Percentiles rank a stretch among this genome's conserved stretches.
These are phyloP conservation scores for Zea luxurians DNA, from an alignment of 176 grass and related monocot species.

Conservation along the genomic window DNA sequence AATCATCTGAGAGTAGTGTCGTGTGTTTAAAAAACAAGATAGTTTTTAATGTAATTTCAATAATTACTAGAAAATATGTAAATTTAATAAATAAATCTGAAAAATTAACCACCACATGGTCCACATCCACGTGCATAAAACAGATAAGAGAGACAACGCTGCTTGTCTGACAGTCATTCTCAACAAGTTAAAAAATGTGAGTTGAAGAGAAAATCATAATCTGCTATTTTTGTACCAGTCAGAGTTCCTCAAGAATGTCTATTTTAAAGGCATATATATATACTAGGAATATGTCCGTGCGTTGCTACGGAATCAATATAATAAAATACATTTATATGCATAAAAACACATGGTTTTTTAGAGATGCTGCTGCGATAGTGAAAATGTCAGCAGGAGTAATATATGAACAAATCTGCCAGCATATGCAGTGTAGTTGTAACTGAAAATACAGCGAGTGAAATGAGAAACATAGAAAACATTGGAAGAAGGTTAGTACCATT, in stretches of 20 bases:
- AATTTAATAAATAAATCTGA: not conserved
- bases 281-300: no score
- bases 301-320: no score
- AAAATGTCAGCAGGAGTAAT: no score
- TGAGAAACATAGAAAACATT: no score
- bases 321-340: no score
- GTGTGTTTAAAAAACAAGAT: slow-evolving; percentile 10
- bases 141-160: not conserved
- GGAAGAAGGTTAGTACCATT: no score
- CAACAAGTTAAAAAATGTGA: not conserved
- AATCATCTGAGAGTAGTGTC: slow-evolving; percentile 16
- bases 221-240: not conserved
- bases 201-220: not conserved
- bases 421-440: no score
- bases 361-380: no score
- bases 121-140: not conserved
- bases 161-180: not conserved
- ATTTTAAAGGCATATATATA: not conserved
- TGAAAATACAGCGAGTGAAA: no score
- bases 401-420: no score
- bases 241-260: not conserved
- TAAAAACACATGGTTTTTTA: no score
- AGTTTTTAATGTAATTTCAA: slow-evolving; percentile 3
- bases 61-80: not conserved
- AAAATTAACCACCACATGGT: not conserved